These are phyloP conservation scores for Populus tremula DNA, from an alignment of 345 rosid genomes.

Conservation along the genomic window DNA sequence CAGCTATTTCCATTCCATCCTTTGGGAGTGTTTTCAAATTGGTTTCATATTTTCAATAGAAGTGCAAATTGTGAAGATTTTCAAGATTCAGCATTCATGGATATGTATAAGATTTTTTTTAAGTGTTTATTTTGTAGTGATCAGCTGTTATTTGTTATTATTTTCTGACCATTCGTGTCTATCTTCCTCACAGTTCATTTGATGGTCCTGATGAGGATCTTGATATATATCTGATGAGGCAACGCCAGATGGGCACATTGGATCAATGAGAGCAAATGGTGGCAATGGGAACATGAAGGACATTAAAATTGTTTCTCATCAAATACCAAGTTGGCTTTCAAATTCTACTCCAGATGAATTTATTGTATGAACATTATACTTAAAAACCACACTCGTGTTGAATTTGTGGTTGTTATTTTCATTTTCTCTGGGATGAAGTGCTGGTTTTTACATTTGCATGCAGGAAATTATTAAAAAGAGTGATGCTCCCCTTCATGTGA, in stretches of 20 bases:
- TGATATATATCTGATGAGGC: conserved; percentile 56
- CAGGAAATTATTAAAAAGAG: conserved; percentile 89
- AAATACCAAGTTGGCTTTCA: conserved; percentile 80
- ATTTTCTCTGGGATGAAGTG: conserved; percentile 20
- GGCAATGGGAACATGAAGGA: conserved; percentile 47
- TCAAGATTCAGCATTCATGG: neutral
- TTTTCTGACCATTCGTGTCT: conserved; percentile 1
- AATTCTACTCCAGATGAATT: conserved; percentile 92
- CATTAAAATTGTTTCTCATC: conserved; percentile 42
- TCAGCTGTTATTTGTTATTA: conserved; percentile 10
- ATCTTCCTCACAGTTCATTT: conserved; percentile 56
- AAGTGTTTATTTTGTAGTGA: neutral
- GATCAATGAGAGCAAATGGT: conserved; percentile 43
- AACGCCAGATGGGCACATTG: conserved; percentile 43
- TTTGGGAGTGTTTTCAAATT: neutral
- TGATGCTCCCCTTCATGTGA: conserved; percentile 80
- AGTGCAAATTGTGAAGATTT: neutral
- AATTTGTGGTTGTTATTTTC: conserved; percentile 13
- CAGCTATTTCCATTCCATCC: neutral
- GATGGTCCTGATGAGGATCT: conserved; percentile 82
- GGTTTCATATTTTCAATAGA: neutral
- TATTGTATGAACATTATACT: conserved; percentile 48
- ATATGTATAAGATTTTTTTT: neutral
- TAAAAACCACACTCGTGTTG: conserved; percentile 14
- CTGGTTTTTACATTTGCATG: conserved; percentile 18